Evolutionary conservation across 352 stramenopile genomes (phyloP), one percentile per base, ranked within the genome.

Genomic region (Globisporangium emineosum): DNA sequence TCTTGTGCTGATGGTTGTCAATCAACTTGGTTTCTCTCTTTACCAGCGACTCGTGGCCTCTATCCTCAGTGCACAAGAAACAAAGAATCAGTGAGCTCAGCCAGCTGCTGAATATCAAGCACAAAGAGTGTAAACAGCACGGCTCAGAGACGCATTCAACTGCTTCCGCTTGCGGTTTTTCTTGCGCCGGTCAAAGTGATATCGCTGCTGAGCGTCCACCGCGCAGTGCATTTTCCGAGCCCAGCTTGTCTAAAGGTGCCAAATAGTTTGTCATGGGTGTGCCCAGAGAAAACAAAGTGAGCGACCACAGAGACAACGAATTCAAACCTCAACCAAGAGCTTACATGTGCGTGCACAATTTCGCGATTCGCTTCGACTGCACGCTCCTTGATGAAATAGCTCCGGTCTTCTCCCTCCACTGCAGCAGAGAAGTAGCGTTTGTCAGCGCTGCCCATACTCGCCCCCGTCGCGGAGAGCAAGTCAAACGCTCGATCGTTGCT

Each of bases 1-100:
- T 86, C 55, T 86, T 89, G 63, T 81, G 73, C 45, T 75, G 70
- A 15, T 90, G 79, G 0, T 72, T 67, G 19, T 86, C 72, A 12
- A 88, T 89, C 49, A 75, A 57, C 42, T 42, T 50, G 1, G 35
- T 68, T 55, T 80, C 72, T 45, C 27, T 32, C 29, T 23, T 13
- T 12, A 60, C 63, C 19, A 60, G 42, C 56, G 63, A 52, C 10
- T 37, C 35, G 8, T 42, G 37, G 5, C 19, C 29, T 37, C 60
- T 33, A 17, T 47, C 13, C 21, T 27, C 12, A 25, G 40, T 12
- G 40, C 40, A 21, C 17, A 47, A 21, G 40, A 23, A 8, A 21
- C 6, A 47, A 47, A n/a, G 50, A 37, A 43, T 27, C 33, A 40
- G 43, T n/a, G 27, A 19, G 2, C 15, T 29, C 19, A 42, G 29